These are phyloP conservation scores for Thalassiosira hispida DNA, from an alignment of 352 stramenopile genomes.

Conservation along the genomic window DNA sequence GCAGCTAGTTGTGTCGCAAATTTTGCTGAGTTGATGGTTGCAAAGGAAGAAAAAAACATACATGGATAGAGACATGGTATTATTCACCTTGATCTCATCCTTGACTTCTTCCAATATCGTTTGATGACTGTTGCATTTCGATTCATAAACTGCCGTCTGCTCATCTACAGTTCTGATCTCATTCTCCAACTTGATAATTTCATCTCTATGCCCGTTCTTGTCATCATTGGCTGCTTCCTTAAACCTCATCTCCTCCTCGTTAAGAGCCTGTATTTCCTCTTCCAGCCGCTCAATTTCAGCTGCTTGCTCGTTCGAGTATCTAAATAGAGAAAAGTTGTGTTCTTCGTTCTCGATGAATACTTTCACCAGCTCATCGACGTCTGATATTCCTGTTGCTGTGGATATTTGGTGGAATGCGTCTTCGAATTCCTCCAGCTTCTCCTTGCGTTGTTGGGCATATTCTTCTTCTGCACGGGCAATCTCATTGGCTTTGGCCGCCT, in stretches of 20 bases:
- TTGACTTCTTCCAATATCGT: conserved; percentile 92
- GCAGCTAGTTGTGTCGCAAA: conserved; percentile 17
- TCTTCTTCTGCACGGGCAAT: conserved; percentile 88
- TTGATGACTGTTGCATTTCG: conserved; percentile 89
- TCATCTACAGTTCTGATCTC: conserved; percentile 87
- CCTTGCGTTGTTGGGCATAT: conserved; percentile 87
- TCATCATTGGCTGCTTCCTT: conserved; percentile 85
- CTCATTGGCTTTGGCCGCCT: conserved; percentile 63
- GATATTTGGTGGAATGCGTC: conserved; percentile 95
- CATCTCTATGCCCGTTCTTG: conserved; percentile 90
- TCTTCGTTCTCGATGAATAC: conserved; percentile 96
- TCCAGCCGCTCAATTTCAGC: conserved; percentile 88
- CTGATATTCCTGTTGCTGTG: conserved; percentile 90
- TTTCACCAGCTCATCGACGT: conserved; percentile 91
- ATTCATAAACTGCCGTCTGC: conserved; percentile 90
- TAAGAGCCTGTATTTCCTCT: conserved; percentile 44
- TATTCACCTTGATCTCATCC: conserved; percentile 65
- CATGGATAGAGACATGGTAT: neutral
- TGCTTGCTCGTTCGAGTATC: conserved; percentile 93
- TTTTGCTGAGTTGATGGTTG: neutral
- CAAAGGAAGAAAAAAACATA: neutral
- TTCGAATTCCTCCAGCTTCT: conserved; percentile 94
- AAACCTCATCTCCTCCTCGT: conserved; percentile 89
- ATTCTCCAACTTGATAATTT: conserved; percentile 89
- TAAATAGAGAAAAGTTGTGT: conserved; percentile 96